Conservation (phyloP, 106 monocot genomes). For the Narthecium ossifragum region DNA sequence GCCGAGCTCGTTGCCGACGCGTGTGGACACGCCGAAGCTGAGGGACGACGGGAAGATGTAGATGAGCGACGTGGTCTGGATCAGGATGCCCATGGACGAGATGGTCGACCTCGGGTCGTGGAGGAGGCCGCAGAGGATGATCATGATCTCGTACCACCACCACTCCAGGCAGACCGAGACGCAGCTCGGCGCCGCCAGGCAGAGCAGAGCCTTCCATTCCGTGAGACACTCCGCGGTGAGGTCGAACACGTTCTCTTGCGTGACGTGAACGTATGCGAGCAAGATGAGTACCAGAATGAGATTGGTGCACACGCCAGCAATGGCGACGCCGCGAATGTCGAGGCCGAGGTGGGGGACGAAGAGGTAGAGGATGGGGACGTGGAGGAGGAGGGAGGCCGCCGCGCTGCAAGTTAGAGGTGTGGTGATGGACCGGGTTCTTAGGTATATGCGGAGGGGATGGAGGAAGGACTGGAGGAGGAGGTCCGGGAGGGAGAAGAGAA, state of each 20-base stretch:
- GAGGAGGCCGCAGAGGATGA: conserved; percentile 49
- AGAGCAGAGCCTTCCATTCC: conserved; percentile 29
- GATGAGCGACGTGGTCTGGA: conserved; percentile 51
- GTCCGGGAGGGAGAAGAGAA: conserved; percentile 42
- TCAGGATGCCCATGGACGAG: conserved; percentile 57
- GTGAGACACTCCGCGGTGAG: background rate
- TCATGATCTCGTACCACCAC: conserved; percentile 86
- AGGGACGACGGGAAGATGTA: conserved; percentile 57
- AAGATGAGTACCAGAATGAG: conserved; percentile 31
- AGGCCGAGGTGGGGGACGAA: conserved; percentile 25
- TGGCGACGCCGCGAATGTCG: conserved; percentile 45
- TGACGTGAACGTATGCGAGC: conserved; percentile 24
- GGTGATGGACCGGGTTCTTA: conserved; percentile 41
- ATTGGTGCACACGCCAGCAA: conserved; percentile 40
- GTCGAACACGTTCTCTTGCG: conserved; percentile 8
- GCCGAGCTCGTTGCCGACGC: conserved; percentile 45
- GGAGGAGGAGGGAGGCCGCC: conserved; percentile 18
- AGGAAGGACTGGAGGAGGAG: conserved; percentile 39
- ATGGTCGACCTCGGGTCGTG: conserved; percentile 30
- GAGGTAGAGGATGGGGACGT: conserved; percentile 38
- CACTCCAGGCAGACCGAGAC: conserved; percentile 61
- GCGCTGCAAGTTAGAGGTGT: conserved; percentile 23
- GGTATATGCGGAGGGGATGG: conserved; percentile 43
- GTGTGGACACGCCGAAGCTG: conserved; percentile 38
- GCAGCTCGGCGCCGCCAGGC: conserved; percentile 40